These are phyloP conservation scores for Licmophora abbreviata DNA, from an alignment of 108 stramenopile species.

Conservation along the genomic window DNA sequence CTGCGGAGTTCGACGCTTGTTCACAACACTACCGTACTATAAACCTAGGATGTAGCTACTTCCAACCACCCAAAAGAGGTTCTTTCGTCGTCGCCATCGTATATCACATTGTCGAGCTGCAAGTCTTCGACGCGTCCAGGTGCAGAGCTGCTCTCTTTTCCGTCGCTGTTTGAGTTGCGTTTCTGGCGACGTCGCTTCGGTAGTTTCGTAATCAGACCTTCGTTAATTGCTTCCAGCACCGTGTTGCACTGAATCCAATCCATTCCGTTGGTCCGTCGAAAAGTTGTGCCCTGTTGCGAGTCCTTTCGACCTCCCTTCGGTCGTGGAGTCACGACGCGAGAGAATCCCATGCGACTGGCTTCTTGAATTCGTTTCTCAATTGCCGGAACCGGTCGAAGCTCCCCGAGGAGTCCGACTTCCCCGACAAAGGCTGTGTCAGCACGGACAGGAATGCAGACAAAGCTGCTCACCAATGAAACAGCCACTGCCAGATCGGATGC, in stretches of 20 bases:
- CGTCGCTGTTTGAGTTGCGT: slow-evolving; percentile 5
- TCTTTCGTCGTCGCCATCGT: slow-evolving; percentile 28
- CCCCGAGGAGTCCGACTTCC: slow-evolving; percentile 88
- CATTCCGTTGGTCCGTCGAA: slow-evolving; percentile 11
- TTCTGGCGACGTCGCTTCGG: slow-evolving; percentile 11
- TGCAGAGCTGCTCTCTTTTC: slow-evolving; percentile 17
- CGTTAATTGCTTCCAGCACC: slow-evolving; percentile 52
- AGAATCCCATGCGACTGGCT: slow-evolving; percentile 79
- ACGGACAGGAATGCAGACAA: slow-evolving; percentile 67
- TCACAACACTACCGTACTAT: too few species aligned
- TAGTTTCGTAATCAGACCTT: slow-evolving; percentile 33
- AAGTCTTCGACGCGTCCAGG: slow-evolving; percentile 10
- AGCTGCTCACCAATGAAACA: slow-evolving; percentile 75
- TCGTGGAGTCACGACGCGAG: slow-evolving; percentile 53
- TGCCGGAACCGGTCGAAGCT: slow-evolving; percentile 70
- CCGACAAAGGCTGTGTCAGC: slow-evolving; percentile 93
- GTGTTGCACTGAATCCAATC: slow-evolving; percentile 56
- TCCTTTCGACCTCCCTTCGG: slow-evolving; percentile 9
- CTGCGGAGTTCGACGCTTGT: too few species aligned
- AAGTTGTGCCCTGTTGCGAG: neutral
- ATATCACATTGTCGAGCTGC: slow-evolving; percentile 14
- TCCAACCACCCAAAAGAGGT: too few species aligned
- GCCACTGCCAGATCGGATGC: slow-evolving; percentile 83
- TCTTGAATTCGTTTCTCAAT: slow-evolving; percentile 68
- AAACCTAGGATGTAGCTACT: too few species aligned